These are phyloP conservation scores for Trichoderma virens DNA, from an alignment of 495 filamentous ascomycete species.

Conservation along the genomic window DNA sequence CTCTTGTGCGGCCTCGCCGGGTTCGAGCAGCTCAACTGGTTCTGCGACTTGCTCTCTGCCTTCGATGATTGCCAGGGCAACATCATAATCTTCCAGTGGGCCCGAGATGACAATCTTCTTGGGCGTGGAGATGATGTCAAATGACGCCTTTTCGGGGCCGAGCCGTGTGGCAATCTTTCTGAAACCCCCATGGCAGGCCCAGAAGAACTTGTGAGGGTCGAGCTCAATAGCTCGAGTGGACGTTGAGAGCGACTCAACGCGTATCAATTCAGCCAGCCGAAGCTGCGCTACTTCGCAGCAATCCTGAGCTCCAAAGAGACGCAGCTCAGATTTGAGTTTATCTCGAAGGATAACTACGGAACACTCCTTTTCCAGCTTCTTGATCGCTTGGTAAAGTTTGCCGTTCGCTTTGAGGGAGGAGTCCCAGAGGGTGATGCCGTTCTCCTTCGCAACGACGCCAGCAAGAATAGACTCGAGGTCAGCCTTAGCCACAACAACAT, in stretches of 20 bases:
- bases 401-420: constrained; percentile 14
- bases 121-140: constrained; percentile 20
- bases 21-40: background rate
- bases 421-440: constrained; percentile 19
- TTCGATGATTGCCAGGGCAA: background rate
- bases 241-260: constrained; percentile 16
- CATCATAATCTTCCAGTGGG: constrained; percentile 12
- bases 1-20: background rate
- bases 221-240: constrained; percentile 16
- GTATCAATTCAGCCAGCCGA: constrained; percentile 15
- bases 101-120: constrained; percentile 20
- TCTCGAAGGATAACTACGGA: constrained; percentile 20
- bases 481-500: constrained; percentile 27
- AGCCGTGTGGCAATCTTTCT: constrained; percentile 23
- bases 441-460: constrained; percentile 12
- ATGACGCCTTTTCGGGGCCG: constrained; percentile 17
- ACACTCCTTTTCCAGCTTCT: constrained; percentile 7
- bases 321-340: constrained; percentile 17
- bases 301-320: constrained; percentile 16
- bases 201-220: constrained; percentile 16
- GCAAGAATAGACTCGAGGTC: constrained; percentile 21
- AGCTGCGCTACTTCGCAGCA: constrained; percentile 10
- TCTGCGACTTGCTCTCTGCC: background rate
- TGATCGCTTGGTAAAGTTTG: constrained; percentile 11
- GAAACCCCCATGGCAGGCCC: constrained; percentile 29